Percentiles rank a stretch among this genome's conserved stretches.
Conservation (phyloP, 805 yeast species). For the Tetrapisispora fleetii region DNA sequence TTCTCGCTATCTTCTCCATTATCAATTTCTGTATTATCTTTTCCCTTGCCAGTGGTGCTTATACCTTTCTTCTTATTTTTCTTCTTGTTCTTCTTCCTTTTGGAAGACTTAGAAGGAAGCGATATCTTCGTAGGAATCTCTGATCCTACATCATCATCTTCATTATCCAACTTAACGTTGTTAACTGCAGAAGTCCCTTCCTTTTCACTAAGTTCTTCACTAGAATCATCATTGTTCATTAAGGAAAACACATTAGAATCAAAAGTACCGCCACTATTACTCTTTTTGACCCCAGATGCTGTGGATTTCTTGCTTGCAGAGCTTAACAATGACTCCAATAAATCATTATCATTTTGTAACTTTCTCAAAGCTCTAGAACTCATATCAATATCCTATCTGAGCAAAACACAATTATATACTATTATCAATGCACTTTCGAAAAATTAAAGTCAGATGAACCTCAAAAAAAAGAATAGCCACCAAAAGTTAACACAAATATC, state of each 20-base stretch:
- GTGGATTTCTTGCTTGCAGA: conserved; percentile 1
- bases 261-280: neutral
- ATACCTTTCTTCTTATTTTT: conserved; percentile 5
- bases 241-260: conserved; percentile 19
- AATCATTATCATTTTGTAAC: conserved; percentile 25
- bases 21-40: neutral
- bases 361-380: conserved; percentile 31
- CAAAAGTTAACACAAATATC: too few relatives aligned
- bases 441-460: too few relatives aligned
- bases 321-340: conserved; percentile 15
- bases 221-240: conserved; percentile 17
- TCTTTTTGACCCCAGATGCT: neutral
- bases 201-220: conserved; percentile 6
- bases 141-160: neutral
- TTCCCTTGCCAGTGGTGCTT: conserved; percentile 8
- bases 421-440: too few relatives aligned
- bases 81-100: conserved; percentile 20
- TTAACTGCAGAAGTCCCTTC: conserved; percentile 5
- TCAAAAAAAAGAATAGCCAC: too few relatives aligned
- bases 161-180: neutral
- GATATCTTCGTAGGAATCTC: conserved; percentile 4
- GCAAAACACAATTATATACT: too few relatives aligned
- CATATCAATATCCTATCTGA: conserved; percentile 10
- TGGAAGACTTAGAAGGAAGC: conserved; percentile 16
- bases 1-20: conserved; percentile 11